Percentiles rank a stretch among this genome's conserved stretches.
Conservation (phyloP, 208 protist species). For the Leishmania martiniquensis region DNA sequence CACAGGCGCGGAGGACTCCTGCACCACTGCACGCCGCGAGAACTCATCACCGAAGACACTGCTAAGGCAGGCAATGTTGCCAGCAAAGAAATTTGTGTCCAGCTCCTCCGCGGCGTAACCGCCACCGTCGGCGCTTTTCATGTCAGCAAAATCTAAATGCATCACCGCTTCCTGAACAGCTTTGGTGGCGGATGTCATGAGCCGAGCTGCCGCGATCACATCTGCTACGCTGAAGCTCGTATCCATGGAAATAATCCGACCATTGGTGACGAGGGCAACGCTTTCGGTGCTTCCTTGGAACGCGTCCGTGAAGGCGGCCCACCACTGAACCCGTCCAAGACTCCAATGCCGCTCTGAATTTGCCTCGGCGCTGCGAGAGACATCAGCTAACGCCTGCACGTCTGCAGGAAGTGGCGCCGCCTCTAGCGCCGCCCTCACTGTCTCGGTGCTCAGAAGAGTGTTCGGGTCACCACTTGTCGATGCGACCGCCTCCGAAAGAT, state of each 20-base stretch:
- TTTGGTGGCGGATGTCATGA: constrained; percentile 27
- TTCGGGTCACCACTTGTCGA: background rate
- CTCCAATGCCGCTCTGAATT: background rate
- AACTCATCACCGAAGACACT: constrained; percentile 18
- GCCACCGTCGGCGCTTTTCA: constrained; percentile 14
- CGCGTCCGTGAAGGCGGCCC: background rate
- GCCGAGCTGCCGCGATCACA: constrained; percentile 27
- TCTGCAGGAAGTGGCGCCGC: constrained; percentile 13
- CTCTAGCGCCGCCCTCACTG: constrained; percentile 12
- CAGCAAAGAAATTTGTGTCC: constrained; percentile 44
- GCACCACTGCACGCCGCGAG: background rate
- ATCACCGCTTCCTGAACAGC: constrained; percentile 30
- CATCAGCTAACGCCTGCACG: background rate
- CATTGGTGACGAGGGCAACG: constrained; percentile 46
- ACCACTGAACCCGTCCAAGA: constrained; percentile 6
- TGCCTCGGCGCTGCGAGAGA: background rate
- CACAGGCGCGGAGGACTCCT: background rate
- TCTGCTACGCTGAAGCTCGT: constrained; percentile 42
- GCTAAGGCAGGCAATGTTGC: constrained; percentile 42
- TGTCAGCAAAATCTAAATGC: constrained; percentile 40
- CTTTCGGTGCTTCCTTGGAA: background rate
- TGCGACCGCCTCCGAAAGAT: constrained; percentile 1
- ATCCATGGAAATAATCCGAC: constrained; percentile 45
- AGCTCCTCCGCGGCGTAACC: constrained; percentile 35
- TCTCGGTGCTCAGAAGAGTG: background rate